Conservation (phyloP, 306 rosid species). For the Pterocarpus macrocarpus region DNA sequence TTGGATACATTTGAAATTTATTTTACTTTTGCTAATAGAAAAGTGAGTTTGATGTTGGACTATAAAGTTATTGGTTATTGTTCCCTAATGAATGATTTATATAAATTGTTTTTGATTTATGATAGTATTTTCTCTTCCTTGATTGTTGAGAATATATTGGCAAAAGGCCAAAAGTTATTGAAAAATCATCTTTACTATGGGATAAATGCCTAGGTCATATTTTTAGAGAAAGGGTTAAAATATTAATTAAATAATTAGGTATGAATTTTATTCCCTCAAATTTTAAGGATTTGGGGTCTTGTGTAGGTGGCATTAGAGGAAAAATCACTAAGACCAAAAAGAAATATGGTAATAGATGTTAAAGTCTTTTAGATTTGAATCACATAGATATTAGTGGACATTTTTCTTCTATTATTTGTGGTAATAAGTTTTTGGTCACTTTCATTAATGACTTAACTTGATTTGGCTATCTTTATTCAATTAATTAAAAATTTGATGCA, state of each 20-base stretch:
- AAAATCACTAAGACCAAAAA: no score
- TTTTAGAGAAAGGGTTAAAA: no score
- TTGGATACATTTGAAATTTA: not conserved
- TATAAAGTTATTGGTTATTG: not conserved
- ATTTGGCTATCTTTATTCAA: not conserved
- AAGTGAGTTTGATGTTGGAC: not conserved
- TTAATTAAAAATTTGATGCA: not conserved
- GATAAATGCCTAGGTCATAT: no score
- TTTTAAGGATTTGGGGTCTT: no score
- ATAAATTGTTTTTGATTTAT: not conserved
- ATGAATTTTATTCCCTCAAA: no score
- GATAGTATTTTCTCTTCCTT: not conserved
- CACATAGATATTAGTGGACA: no score
- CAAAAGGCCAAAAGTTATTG: not conserved
- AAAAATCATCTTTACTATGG: no score
- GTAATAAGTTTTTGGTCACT: not conserved
- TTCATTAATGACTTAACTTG: not conserved
- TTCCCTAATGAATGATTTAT: not conserved
- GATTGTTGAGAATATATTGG: not conserved
- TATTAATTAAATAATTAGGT: no score
- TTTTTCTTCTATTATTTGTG: no score
- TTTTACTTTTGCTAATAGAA: not conserved
- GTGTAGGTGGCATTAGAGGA: no score
- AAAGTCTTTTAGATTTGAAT: no score
- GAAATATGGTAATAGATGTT: no score